Base-by-base conservation (phyloP, 495 filamentous ascomycete species). In the Penicillium soppii region DNA sequence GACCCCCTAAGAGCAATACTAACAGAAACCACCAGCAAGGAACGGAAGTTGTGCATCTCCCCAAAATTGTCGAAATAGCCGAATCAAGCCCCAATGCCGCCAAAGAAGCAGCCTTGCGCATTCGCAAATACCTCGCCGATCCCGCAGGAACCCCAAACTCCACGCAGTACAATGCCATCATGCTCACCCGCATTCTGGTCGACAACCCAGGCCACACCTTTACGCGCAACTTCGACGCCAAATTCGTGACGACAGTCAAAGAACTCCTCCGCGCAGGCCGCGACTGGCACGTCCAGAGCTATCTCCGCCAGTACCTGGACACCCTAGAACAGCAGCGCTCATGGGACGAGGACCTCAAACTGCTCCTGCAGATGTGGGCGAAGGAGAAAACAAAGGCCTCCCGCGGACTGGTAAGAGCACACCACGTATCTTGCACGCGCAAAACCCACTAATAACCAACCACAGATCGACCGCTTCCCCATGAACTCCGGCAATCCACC, bases 171-270 rank as follows among this genome's bases (percentile, higher is more conserved):
- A 97, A 97, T 73, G 87, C 88, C 44, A 87, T 97, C 58, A 99
- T 97, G 95, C 78, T 99, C 42, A 81, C 92, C 47, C 86, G 94
- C 33, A 99, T 99, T 62, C 76, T 99, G 27, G 76, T 80, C 47
- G 92, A 97, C 65, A 97, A 99, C 67, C 94, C 94, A 0, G 95
- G 94, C 20, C 79, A 75, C 49, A 89, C 84, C 13, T 97, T 99
- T 65, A 94, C 92, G 8, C 79, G 86, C 48, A 91, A 95, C 63
- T 61, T 97, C 7, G 92, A 96, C 62, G 65, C 76, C 50, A 91
- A 91, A 57, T 97, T 97, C 61, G 77, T 86, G 22, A 69, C 82
- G 22, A 81, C 83, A 1, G 68, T 90, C 41, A 94, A 95, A 70
- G 85, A 89, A 42, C 69, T 95, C 25, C 73, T 97, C 21, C 78